Percentiles rank a stretch among this genome's conserved stretches.
These are phyloP conservation scores for Phoenix dactylifera DNA, from an alignment of 176 grass and related monocot genomes.

Conservation along the genomic window DNA sequence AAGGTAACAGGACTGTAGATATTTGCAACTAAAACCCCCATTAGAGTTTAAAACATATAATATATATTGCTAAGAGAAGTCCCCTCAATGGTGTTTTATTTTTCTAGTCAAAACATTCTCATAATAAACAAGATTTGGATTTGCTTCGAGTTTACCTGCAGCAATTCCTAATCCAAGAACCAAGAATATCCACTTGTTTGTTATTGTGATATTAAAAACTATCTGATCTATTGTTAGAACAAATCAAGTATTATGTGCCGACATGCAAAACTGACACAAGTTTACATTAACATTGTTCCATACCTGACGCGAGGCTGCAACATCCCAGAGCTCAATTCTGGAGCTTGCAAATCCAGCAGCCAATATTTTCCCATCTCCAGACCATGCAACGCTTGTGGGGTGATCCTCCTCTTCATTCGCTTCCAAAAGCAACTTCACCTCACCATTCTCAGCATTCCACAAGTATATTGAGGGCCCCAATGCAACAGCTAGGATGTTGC, in stretches of 20 bases:
- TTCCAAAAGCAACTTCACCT: slow-evolving; percentile 10
- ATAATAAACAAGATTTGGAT: too few relatives aligned
- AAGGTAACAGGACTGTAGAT: too few relatives aligned
- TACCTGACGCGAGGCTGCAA: slow-evolving; percentile 15
- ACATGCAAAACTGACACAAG: background rate
- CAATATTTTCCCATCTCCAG: slow-evolving; percentile 18
- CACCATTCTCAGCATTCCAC: slow-evolving; percentile 9
- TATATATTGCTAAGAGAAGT: too few relatives aligned
- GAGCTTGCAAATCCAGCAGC: slow-evolving; percentile 31
- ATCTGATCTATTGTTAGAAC: background rate
- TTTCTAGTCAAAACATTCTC: too few relatives aligned
- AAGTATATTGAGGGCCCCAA: slow-evolving; percentile 25
- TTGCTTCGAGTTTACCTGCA: too few relatives aligned
- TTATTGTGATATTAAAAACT: too few relatives aligned
- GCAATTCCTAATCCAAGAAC: too few relatives aligned
- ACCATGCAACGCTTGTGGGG: slow-evolving; percentile 37
- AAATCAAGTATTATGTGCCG: background rate
- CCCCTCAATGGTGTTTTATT: too few relatives aligned
- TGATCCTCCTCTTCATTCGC: slow-evolving; percentile 10
- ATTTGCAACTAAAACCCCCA: too few relatives aligned
- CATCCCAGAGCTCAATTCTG: slow-evolving; percentile 33
- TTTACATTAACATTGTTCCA: background rate
- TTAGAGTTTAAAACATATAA: too few relatives aligned
- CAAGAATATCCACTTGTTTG: too few relatives aligned
- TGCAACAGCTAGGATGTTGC: slow-evolving; percentile 28